A percentile compares a stretch with the other conserved stretches of the same genome.
phyloP scores from a whole-genome alignment of 176 grass and related monocot genomes.

The Leersia perrieri region DNA sequence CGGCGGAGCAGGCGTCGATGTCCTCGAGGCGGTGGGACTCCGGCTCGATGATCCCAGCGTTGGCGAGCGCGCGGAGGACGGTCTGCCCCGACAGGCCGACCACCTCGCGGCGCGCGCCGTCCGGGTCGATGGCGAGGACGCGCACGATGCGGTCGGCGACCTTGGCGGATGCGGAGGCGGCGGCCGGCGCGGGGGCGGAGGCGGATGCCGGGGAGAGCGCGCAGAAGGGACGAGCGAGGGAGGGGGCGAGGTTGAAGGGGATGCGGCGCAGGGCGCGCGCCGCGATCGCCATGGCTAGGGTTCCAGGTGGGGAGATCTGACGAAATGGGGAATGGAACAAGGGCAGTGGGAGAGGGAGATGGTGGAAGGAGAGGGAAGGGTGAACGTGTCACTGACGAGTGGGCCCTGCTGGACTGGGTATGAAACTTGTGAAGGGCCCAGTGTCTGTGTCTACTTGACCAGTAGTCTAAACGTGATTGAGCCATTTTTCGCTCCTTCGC shows the following conservation, averaged over 20 bases:
- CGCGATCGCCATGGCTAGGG: constrained; percentile 83
- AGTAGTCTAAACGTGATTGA: too few relatives aligned
- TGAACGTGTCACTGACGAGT: background rate
- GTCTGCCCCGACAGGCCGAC: constrained; percentile 78
- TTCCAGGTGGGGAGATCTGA: constrained; percentile 38
- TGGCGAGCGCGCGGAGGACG: constrained; percentile 76
- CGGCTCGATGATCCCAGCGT: constrained; percentile 80
- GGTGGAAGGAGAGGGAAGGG: background rate
- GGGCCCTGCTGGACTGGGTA: background rate
- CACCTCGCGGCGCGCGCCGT: constrained; percentile 63
- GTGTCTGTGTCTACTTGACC: background rate
- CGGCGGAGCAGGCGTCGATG: constrained; percentile 88
- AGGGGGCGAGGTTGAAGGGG: constrained; percentile 46
- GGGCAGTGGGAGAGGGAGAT: background rate
- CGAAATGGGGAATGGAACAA: background rate
- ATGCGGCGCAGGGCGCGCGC: constrained; percentile 54
- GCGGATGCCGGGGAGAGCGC: constrained; percentile 30
- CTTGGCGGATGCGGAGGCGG: constrained; percentile 55
- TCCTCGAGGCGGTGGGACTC: constrained; percentile 92
- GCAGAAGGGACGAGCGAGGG: constrained; percentile 45
- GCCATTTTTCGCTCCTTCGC: too few relatives aligned
- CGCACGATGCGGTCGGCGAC: constrained; percentile 95
- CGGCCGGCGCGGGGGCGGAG: constrained; percentile 12
- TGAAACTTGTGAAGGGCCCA: background rate
- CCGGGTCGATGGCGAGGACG: constrained; percentile 71